Base-by-base conservation (phyloP, 495 filamentous ascomycete species). In the Neurospora sp. region DNA sequence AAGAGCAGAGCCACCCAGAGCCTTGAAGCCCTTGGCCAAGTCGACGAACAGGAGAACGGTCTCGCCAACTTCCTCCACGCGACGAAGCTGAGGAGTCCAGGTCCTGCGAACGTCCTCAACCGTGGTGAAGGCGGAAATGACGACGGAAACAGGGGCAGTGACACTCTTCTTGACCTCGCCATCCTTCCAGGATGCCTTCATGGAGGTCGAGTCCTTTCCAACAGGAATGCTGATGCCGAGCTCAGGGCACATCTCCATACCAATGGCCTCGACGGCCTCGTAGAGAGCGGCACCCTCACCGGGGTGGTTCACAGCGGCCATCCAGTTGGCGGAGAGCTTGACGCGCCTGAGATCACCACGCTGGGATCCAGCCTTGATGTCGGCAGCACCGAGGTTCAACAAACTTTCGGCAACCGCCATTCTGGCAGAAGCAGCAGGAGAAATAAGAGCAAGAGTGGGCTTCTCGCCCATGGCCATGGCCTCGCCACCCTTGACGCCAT, bases 381-480 rank as follows among this genome's bases (percentile, higher is more conserved):
- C 91, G 3, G 96, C 92, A 39, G 96, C 95, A 20, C 91, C 93
- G 70, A 98, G 83, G 79, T 99, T 99, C 88, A 97, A 89, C 48
- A 99, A 85, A 54, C 92, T 92, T 82, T 99, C 96, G 6, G 92
- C 96, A 73, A 99, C 94, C 2, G 96, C 94, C 96, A 99, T 98
- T 23, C 93, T 88, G 8, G 96, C 93, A 35, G 96, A 98, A n/a
- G 96, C 93, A 69, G 91, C 93, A 10, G 94, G 89, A 14, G 93
- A 97, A 71, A 99, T 97, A 11, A 98, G 85, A 18, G 96, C 96
- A 46, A 98, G 82, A 0, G 90, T 92, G 18, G 96, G 94, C 83
- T 92, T 97, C 82, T 98, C 95, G 39, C 96, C 96, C 90, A 98
- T 97, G 0, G 94, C 92, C 93, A 98, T 97, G 9, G 94, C 93